Percentiles rank a stretch among this genome's conserved stretches.
Evolutionary conservation across 805 yeast species (phyloP).

Genomic region (Starmerella etchellsii): DNA sequence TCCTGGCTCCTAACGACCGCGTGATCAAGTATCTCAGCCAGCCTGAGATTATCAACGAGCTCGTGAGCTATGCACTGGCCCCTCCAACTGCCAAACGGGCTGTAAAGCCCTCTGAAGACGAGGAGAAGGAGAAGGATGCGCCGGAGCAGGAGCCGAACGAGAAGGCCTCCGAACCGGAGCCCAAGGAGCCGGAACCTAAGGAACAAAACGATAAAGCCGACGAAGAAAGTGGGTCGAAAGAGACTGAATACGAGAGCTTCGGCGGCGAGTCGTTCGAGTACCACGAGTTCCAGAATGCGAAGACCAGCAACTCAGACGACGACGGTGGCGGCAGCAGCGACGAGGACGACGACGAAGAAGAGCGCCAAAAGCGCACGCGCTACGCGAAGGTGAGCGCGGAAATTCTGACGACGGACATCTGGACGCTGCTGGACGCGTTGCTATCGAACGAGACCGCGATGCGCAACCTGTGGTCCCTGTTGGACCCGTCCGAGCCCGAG

Average conservation of each 20-base stretch:
- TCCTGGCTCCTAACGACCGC: slow-evolving; percentile 58
- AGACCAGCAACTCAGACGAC: not conserved
- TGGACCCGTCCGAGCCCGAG: slow-evolving; percentile 36
- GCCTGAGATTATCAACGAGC: slow-evolving; percentile 55
- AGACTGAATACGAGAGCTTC: not conserved
- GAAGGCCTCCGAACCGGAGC: not conserved
- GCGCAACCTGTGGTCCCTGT: slow-evolving; percentile 62
- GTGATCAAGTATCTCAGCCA: slow-evolving; percentile 68
- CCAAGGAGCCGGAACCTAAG: not conserved
- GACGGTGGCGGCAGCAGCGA: slow-evolving; percentile 5
- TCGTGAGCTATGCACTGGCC: slow-evolving; percentile 46
- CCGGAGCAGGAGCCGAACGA: not conserved
- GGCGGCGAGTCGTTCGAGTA: slow-evolving; percentile 10
- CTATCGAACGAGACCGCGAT: slow-evolving; percentile 59
- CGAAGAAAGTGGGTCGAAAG: no score
- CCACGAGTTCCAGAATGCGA: slow-evolving; percentile 10
- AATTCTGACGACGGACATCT: slow-evolving; percentile 77
- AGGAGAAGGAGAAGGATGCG: slow-evolving; percentile 18
- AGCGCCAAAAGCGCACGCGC: slow-evolving; percentile 13
- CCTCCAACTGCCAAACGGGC: slow-evolving; percentile 18
- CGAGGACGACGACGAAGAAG: slow-evolving; percentile 19
- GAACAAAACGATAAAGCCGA: not conserved
- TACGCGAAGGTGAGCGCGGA: slow-evolving; percentile 69
- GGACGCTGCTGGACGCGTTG: slow-evolving; percentile 85
- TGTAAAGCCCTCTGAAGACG: not conserved